Percentiles rank a stretch among this genome's conserved stretches.
Evolutionary conservation across 495 filamentous ascomycete genomes (phyloP).

Genomic region (Chaetomium cochliodes): DNA sequence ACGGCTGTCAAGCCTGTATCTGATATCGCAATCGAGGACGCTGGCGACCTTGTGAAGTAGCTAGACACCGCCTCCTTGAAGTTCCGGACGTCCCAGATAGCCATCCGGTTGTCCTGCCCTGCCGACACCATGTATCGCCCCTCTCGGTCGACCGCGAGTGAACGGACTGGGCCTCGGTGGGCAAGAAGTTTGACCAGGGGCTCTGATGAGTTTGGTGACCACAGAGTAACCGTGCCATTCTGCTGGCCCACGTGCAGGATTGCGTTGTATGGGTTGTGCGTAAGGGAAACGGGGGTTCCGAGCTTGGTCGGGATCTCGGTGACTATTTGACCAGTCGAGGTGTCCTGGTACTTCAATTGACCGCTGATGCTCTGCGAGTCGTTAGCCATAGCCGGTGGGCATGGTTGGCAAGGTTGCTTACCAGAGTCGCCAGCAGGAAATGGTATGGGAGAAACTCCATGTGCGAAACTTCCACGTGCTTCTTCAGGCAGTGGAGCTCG

Average conservation of each 20-base stretch:
- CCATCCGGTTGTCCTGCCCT: constrained; percentile 88
- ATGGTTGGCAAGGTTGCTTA: constrained; percentile 40
- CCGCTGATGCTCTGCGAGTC: constrained; percentile 67
- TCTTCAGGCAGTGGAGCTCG: constrained; percentile 85
- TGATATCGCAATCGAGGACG: constrained; percentile 80
- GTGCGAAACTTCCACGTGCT: constrained; percentile 87
- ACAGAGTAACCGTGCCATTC: constrained; percentile 89
- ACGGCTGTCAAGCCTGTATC: constrained; percentile 84
- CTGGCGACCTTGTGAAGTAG: constrained; percentile 84
- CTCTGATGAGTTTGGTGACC: constrained; percentile 88
- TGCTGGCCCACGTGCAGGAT: constrained; percentile 89
- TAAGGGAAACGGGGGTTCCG: constrained; percentile 78
- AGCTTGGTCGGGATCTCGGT: constrained; percentile 77
- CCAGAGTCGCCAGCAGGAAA: constrained; percentile 84
- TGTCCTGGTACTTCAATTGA: constrained; percentile 90
- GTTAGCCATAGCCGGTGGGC: background rate
- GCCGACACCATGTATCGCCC: constrained; percentile 95
- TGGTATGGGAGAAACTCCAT: constrained; percentile 97
- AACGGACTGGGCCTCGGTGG: constrained; percentile 90
- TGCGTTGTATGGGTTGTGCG: constrained; percentile 87
- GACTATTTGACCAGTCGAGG: constrained; percentile 83
- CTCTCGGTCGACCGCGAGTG: constrained; percentile 79
- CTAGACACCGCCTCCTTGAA: constrained; percentile 80
- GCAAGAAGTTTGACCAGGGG: constrained; percentile 90
- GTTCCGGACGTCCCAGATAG: constrained; percentile 94